Evolutionary conservation across 116 monocot species (phyloP), one percentile per base, ranked within the genome.

Genomic region (Phalaenopsis hybrid): DNA sequence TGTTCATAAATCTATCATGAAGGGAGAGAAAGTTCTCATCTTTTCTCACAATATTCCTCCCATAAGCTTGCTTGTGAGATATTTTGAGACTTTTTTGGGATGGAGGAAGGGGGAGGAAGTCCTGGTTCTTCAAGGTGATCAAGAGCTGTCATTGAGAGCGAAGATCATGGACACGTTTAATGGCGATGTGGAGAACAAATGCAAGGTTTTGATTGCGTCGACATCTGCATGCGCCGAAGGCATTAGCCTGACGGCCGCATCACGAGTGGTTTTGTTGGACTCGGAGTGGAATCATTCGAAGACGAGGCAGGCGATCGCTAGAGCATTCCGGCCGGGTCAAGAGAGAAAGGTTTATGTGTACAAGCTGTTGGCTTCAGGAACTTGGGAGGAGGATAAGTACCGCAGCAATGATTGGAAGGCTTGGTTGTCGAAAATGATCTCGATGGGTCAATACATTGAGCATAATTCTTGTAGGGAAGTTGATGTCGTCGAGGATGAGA

Each of bases 261-360:
- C 95, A 7, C 88, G 95, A 33, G 84, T 95, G 79, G 84, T 95
- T 63, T 85, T 95, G 79, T 70, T 95, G 65, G 95, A 95, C 58
- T 91, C 89, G 0, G 92, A 95, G 65, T 95, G 92, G 95, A 95
- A 95, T 57, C 93, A 89, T 65, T 86, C 91, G 1, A 92, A 87
- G 76, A 92, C 95, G 10, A 88, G 82, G 76, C 93, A 95, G 77
- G 95, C 95, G 20, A 89, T 92, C 58, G 95, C 89, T 5, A 79
- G 93, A 21, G 92, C 93, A 46, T 92, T 92, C 83, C 84, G 91
- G 44, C 92, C 86, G 0, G 91, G 95, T 0, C 92, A 95, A 50
- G 88, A 87, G 81, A 91, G 78, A 45, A 63, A 79, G 67, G 92
- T 95, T 4, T 89, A 89, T 85, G 95, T 88, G 44, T 95, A 95